Conservation (phyloP, 495 filamentous ascomycete species). For the Ramalina intermedia region DNA sequence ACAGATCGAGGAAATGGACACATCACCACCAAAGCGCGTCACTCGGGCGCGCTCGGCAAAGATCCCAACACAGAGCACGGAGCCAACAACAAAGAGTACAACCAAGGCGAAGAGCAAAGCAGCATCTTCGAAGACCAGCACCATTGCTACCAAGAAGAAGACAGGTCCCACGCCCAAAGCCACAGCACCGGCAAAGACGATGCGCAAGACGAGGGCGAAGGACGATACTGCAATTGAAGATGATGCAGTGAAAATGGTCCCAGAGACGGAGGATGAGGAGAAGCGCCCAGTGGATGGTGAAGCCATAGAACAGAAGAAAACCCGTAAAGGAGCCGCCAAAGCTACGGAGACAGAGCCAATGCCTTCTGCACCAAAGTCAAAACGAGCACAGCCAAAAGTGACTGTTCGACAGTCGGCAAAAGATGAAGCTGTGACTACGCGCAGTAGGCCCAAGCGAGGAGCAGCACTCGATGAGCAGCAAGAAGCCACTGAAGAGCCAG, state of each 20-base stretch:
- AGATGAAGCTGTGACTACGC: constrained; percentile 1
- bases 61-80: background rate
- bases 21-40: constrained; percentile 42
- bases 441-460: constrained; percentile 8
- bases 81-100: constrained; percentile 1
- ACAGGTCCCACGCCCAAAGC: background rate
- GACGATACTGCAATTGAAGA: background rate
- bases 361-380: constrained; percentile 3
- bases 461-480: background rate
- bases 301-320: background rate
- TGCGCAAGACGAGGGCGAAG: constrained; percentile 7
- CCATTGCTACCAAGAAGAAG: constrained; percentile 9
- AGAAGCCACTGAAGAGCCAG: background rate
- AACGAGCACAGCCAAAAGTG: constrained; percentile 17
- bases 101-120: constrained; percentile 9
- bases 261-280: background rate
- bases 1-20: constrained; percentile 21
- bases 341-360: background rate
- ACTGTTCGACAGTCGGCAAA: background rate
- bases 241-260: background rate
- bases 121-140: constrained; percentile 8
- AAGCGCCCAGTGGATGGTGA: background rate
- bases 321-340: background rate
- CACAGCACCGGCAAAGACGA: background rate
- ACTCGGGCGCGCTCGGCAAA: constrained; percentile 43